Percentiles rank a stretch among this genome's conserved stretches.
These are phyloP conservation scores for Fusarium tjaetaba DNA, from an alignment of 2,329 filamentous ascomycete species.

Conservation along the genomic window DNA sequence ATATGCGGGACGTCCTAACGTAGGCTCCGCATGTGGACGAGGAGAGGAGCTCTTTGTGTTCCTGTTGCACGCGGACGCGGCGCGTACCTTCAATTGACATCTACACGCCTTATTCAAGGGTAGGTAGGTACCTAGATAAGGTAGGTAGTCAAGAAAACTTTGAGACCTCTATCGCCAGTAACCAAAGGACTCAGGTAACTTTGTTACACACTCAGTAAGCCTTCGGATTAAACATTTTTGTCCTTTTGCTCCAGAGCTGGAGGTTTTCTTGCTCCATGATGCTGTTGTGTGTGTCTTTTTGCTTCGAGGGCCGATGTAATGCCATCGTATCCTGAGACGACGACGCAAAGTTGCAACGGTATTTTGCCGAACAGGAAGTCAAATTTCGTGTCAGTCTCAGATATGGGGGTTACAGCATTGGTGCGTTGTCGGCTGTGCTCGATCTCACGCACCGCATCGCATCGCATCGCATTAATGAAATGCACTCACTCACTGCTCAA, in stretches of 20 bases:
- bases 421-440: conserved; percentile 31
- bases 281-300: not conserved
- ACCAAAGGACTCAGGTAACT: not conserved
- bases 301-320: conserved; percentile 1
- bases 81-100: conserved; percentile 33
- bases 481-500: conserved; percentile 1
- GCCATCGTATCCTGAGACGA: conserved; percentile 1
- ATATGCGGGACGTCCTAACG: conserved; percentile 33
- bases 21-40: conserved; percentile 23
- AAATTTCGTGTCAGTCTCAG: conserved; percentile 4
- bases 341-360: not conserved
- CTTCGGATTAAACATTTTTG: not conserved
- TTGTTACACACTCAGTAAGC: not conserved
- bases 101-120: not conserved
- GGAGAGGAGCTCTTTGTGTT: conserved; percentile 14
- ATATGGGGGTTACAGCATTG: conserved; percentile 3
- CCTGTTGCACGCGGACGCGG: conserved; percentile 25
- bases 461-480: not conserved
- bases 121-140: too few relatives aligned
- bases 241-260: not conserved
- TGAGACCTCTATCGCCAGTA: not conserved
- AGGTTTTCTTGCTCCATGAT: not conserved
- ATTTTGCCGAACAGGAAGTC: not conserved
- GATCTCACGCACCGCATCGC: conserved; percentile 23
- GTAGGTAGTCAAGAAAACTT: not conserved